Conservation (phyloP, 148 eudicot species). For the Rhododendron ovatum region DNA sequence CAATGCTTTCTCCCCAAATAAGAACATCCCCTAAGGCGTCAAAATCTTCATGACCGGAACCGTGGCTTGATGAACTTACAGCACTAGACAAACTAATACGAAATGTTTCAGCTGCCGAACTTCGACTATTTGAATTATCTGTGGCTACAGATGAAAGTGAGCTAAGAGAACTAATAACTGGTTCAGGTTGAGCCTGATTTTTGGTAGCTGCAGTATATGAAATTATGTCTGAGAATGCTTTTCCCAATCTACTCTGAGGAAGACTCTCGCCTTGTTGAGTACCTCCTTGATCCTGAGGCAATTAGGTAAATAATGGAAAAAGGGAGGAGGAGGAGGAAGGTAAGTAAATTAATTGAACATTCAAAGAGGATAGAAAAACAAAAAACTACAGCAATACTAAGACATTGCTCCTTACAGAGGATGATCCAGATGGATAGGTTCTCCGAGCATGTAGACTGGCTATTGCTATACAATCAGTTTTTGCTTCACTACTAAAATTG, state of each 20-base stretch:
- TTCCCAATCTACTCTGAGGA: constrained; percentile 66
- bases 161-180: constrained; percentile 23
- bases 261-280: constrained; percentile 31
- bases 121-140: constrained; percentile 46
- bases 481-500: constrained; percentile 46
- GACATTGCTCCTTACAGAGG: constrained; percentile 38
- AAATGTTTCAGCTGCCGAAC: constrained; percentile 55
- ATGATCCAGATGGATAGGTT: constrained; percentile 40
- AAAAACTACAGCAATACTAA: constrained; percentile 5
- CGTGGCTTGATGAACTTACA: constrained; percentile 88
- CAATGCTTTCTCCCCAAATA: constrained; percentile 83
- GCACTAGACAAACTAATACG: constrained; percentile 79
- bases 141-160: constrained; percentile 25
- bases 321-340: background rate
- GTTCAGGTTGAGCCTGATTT: constrained; percentile 35
- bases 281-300: constrained; percentile 55
- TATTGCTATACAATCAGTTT: constrained; percentile 37
- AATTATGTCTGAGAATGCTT: constrained; percentile 69
- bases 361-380: background rate
- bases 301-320: background rate
- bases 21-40: constrained; percentile 77
- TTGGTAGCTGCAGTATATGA: constrained; percentile 50
- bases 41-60: constrained; percentile 70
- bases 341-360: constrained; percentile 3
- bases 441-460: constrained; percentile 45